Conservation (phyloP, 805 yeast genomes). For the Hermanozyma aechmeae region DNA sequence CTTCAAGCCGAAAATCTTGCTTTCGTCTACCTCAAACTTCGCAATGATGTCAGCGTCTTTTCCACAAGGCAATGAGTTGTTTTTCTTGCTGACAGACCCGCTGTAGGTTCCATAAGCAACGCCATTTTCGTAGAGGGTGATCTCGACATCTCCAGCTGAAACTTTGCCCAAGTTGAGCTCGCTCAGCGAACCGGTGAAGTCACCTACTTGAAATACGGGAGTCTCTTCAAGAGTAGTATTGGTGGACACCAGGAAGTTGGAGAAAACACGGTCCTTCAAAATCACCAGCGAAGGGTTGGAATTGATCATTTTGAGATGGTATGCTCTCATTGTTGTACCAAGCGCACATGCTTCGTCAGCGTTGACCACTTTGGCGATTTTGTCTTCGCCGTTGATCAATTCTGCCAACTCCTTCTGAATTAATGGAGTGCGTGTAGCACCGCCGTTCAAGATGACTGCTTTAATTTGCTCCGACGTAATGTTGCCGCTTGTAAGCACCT, state of each 20-base stretch:
- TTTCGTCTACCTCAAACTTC: conserved; percentile 36
- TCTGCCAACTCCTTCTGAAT: conserved; percentile 55
- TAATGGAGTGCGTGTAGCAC: conserved; percentile 83
- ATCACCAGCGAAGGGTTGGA: conserved; percentile 42
- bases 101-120: conserved; percentile 19
- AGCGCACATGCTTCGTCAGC: conserved; percentile 93
- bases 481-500: conserved; percentile 34
- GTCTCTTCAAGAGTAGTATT: conserved; percentile 14
- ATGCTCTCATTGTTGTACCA: conserved; percentile 83
- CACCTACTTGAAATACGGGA: conserved; percentile 40
- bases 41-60: conserved; percentile 23
- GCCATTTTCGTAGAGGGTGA: conserved; percentile 32
- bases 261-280: conserved; percentile 47
- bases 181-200: conserved; percentile 23
- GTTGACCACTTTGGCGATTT: conserved; percentile 73
- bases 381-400: conserved; percentile 45
- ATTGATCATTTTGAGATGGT: conserved; percentile 52
- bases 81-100: too few relatives aligned
- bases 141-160: conserved; percentile 16
- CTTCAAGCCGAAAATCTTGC: conserved; percentile 40
- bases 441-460: conserved; percentile 81
- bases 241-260: conserved; percentile 34
- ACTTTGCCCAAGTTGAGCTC: conserved; percentile 28
- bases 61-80: too few relatives aligned
- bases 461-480: conserved; percentile 27